Conservation (phyloP, 2,329 filamentous ascomycete species). For the Seiridium unicorne region DNA sequence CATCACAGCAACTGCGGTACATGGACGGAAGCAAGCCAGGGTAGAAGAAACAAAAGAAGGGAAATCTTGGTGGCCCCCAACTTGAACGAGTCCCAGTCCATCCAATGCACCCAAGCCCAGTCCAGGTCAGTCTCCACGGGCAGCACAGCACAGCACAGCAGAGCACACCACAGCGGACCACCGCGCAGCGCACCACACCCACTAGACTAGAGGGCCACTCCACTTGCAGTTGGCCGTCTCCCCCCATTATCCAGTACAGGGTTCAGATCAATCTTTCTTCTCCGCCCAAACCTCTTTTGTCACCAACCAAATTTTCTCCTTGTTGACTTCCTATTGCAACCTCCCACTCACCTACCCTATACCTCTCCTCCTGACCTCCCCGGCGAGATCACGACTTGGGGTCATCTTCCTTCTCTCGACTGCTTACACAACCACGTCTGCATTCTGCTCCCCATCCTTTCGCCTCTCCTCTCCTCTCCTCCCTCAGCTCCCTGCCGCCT, state of each 20-base stretch:
- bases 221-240: not conserved
- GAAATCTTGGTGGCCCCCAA: too few species aligned
- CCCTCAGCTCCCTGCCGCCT: not conserved
- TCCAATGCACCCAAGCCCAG: too few species aligned
- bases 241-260: not conserved
- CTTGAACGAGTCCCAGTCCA: too few species aligned
- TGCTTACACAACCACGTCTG: not conserved
- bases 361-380: not conserved
- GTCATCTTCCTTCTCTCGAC: not conserved
- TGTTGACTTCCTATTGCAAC: not conserved
- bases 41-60: not conserved
- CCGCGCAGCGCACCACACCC: too few species aligned
- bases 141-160: too few species aligned
- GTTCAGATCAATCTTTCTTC: conserved; percentile 5
- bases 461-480: not conserved
- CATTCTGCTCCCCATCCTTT: not conserved
- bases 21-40: not conserved
- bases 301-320: conserved; percentile 10
- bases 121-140: too few species aligned
- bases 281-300: conserved; percentile 9
- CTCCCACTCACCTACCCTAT: not conserved
- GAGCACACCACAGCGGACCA: too few species aligned
- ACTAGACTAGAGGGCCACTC: not conserved
- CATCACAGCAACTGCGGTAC: not conserved
- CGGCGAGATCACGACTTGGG: not conserved